phyloP scores from a whole-genome alignment of 768 basidiomycete species.

The Trametes cingulata region DNA sequence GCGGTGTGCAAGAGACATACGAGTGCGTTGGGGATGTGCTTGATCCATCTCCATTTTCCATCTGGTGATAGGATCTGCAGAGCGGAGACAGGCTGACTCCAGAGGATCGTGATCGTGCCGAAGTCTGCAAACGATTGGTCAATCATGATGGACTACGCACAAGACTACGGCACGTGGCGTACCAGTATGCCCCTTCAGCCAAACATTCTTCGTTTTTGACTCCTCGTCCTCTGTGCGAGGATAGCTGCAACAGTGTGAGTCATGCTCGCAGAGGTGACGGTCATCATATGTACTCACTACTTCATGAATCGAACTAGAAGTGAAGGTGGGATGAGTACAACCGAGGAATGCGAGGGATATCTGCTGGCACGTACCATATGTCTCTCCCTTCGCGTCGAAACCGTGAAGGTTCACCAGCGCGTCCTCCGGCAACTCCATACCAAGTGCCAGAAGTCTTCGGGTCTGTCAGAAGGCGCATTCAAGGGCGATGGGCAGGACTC shows the following conservation, averaged over 20 bases:
- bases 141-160: neutral
- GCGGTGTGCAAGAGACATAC: conserved; percentile 23
- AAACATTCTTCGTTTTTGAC: conserved; percentile 32
- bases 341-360: too few species aligned
- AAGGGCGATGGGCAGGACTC: conserved; percentile 10
- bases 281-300: conserved; percentile 4
- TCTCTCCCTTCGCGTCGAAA: conserved; percentile 39
- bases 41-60: conserved; percentile 38
- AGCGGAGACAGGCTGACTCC: conserved; percentile 39
- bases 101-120: conserved; percentile 36
- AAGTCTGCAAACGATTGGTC: conserved; percentile 28
- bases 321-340: neutral
- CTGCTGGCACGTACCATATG: conserved; percentile 33
- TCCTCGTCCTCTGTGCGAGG: conserved; percentile 36
- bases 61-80: conserved; percentile 37
- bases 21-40: conserved; percentile 38
- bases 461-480: neutral
- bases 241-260: conserved; percentile 24
- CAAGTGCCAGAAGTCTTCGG: conserved; percentile 42
- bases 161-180: neutral
- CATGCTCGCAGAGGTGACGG: neutral
- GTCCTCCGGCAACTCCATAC: conserved; percentile 49
- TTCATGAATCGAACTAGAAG: conserved; percentile 32
- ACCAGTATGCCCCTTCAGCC: conserved; percentile 42
- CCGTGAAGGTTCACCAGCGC: conserved; percentile 42